Evolutionary conservation across 148 eudicot genomes (phyloP), one percentile per base, ranked within the genome.

Genomic region (Polygonum maritimum): DNA sequence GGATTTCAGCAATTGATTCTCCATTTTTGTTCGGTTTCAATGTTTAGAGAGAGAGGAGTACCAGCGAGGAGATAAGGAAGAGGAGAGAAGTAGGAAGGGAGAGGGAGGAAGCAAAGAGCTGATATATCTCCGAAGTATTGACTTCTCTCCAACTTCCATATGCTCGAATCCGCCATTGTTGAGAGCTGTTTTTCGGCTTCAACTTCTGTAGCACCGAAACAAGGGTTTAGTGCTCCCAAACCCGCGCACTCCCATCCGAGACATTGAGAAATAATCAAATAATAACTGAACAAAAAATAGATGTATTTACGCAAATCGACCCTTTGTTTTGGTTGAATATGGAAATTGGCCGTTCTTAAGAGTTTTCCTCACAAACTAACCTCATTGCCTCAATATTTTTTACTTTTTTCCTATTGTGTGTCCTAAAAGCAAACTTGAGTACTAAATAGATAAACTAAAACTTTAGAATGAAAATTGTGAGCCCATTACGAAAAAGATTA

Each of bases 91-190:
- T 79, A 80, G 77, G 83, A 69, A 13, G 92, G 91, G 3, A 87
- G 79, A 18, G 81, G 87, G 7, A 90, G 82, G 54, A 92, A 92
- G 77, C 91, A 90, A n/a, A 92, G 85, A 8, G 98, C 96, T 3
- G 98, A 95, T 55, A 92, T 88, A 63, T 95, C 98, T 26, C 98
- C 98, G 8, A 95, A 78, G 75, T 95, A 95, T 19, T 88, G 82
- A 7, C 91, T 87, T 15, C 86, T 82, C 31, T 84, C 73, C 40
- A 86, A 74, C 14, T 69, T 52, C 77, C 78, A 78, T 54, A 52
- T 77, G 7, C 48, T 77, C 54, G 45, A 44, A 54, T 76, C 82
- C 65, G 44, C 81, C 86, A 69, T 80, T 71, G 74, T 71, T 71
- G 39, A 33, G 69, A 36, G 31, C 31, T 26, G 31, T 26, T 26